Base-by-base conservation (phyloP, 2,329 filamentous ascomycete genomes). In the Aspergillus sojae region DNA sequence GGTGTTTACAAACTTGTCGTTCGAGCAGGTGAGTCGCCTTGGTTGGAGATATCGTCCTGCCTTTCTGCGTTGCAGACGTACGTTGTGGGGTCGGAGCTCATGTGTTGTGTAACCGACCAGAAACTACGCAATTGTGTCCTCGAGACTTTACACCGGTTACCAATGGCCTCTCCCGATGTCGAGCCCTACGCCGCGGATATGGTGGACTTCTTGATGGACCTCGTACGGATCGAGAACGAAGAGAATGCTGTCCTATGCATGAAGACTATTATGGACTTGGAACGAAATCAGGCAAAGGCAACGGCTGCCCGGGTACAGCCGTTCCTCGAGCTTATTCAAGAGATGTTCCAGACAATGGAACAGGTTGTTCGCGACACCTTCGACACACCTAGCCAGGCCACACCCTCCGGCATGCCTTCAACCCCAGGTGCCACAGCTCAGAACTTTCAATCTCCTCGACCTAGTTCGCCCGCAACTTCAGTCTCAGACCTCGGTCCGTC, bases 191-290 rank as follows among this genome's bases (percentile, higher is more conserved):
- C 94, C 45, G 86, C 89, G 68, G 92, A 96, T 75, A 89, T 96
- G 65, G 92, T 97, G 64, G 94, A 97, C 74, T 85, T 96, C 68
- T 85, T 98, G 67, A 94, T 98, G 89, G 86, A 88, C 60, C 82
- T 99, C 63, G 93, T 98, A 64, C 89, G 90, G 70, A 90, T 88
- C 48, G 95, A 99, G 79, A 99, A 99, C 72, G 95, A 99, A 80
- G 95, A 99, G 67, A 99, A 99, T 84, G 95, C 94, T 2, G 93
- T 96, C n/a, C 82, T 99, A 66, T 97, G 94, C 76, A 93, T 99
- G 81, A 99, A 99, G 83, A 96, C 94, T 16, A 93, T 96, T 58
- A 97, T 97, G 83, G 95, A 99, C 75, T 90, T 98, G 68, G 93
- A 96, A 85, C 89, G 95, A 56, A 93, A 97, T 75, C 94, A 98